Evolutionary conservation across 2,329 filamentous ascomycete genomes (phyloP).

Genomic region (Corniculantispora saksenae): DNA sequence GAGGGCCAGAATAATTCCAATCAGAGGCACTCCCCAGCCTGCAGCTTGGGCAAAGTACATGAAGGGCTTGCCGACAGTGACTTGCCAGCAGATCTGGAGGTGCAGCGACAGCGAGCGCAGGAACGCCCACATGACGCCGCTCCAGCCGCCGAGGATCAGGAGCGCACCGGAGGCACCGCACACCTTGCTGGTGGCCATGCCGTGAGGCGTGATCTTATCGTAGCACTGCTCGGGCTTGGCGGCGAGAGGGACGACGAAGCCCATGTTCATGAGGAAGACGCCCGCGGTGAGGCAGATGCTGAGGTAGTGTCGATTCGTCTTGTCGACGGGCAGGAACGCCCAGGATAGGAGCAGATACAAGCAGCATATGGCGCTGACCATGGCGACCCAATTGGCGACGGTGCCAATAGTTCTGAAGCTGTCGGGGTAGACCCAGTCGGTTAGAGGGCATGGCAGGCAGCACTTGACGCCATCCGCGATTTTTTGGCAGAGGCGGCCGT

Average conservation of each 20-base stretch:
- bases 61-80: constrained; percentile 83
- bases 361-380: constrained; percentile 70
- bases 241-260: constrained; percentile 85
- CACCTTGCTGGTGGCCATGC: constrained; percentile 78
- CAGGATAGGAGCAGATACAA: constrained; percentile 80
- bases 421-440: constrained; percentile 71
- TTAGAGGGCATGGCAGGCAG: constrained; percentile 87
- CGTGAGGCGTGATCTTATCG: constrained; percentile 88
- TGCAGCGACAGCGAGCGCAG: constrained; percentile 88
- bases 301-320: constrained; percentile 89
- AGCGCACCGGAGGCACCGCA: constrained; percentile 90
- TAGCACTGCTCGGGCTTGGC: constrained; percentile 79
- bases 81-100: constrained; percentile 97
- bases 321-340: constrained; percentile 77
- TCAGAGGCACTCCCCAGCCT: constrained; percentile 81
- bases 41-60: constrained; percentile 80
- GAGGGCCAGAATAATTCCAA: constrained; percentile 75
- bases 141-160: constrained; percentile 82
- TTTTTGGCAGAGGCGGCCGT: constrained; percentile 55
- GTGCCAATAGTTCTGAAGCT: constrained; percentile 60
- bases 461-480: constrained; percentile 59
- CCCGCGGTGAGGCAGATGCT: constrained; percentile 82
- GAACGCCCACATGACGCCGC: constrained; percentile 86
- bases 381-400: constrained; percentile 80
- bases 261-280: constrained; percentile 80